These are phyloP conservation scores for Friedmanniomyces endolithicus DNA, from an alignment of 495 filamentous ascomycete species.

Conservation along the genomic window DNA sequence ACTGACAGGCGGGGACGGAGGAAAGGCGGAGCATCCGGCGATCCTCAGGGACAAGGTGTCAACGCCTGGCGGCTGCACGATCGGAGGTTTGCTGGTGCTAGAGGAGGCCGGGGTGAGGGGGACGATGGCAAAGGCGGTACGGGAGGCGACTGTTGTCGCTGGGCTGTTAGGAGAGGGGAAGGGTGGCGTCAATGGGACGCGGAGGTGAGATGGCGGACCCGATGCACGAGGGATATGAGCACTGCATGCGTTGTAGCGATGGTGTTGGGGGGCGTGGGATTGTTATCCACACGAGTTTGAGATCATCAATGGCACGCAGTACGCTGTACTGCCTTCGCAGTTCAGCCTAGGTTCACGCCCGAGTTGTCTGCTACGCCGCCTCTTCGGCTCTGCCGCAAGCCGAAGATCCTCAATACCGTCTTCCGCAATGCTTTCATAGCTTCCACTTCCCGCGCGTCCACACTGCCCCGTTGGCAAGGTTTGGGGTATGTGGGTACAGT, in stretches of 20 bases:
- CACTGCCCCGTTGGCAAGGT: too few relatives aligned
- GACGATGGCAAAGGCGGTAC: conserved; percentile 56
- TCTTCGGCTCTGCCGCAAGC: too few relatives aligned
- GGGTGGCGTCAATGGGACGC: conserved; percentile 37
- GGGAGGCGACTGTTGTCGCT: conserved; percentile 66
- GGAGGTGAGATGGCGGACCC: neutral
- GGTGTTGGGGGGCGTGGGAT: too few relatives aligned
- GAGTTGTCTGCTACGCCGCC: too few relatives aligned
- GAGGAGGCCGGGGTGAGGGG: conserved; percentile 65
- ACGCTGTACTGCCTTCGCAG: too few relatives aligned
- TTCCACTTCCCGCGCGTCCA: too few relatives aligned
- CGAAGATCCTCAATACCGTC: too few relatives aligned
- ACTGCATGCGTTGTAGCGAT: neutral
- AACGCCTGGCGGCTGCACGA: conserved; percentile 72
- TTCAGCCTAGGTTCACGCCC: too few relatives aligned
- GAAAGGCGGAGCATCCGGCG: conserved; percentile 51
- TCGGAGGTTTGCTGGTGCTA: conserved; percentile 59
- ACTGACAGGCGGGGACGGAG: conserved; percentile 36
- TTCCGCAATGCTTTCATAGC: too few relatives aligned
- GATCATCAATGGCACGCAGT: too few relatives aligned
- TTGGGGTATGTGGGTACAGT: too few relatives aligned
- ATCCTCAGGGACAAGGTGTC: conserved; percentile 63
- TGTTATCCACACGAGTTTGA: too few relatives aligned
- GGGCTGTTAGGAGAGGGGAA: conserved; percentile 49
- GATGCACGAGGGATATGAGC: neutral